phyloP scores from a whole-genome alignment of 495 filamentous ascomycete genomes.

The Penicillium canariense region DNA sequence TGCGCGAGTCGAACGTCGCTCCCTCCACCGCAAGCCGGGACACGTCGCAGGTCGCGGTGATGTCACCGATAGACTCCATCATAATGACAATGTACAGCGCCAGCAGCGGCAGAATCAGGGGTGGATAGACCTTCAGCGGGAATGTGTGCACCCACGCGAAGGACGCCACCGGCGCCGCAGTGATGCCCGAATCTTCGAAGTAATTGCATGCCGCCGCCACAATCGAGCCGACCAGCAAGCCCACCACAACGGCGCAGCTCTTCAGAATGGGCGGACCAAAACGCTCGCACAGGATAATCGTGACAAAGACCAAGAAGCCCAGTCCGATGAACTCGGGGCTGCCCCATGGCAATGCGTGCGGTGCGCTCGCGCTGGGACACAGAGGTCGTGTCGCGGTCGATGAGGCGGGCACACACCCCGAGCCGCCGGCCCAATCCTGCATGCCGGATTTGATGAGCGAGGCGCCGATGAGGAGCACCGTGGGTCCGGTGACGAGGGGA shows the following conservation, averaged over 20 bases:
- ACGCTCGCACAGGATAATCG: slow-evolving; percentile 80
- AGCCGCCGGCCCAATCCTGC: slow-evolving; percentile 81
- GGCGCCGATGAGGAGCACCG: slow-evolving; percentile 75
- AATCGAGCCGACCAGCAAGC: slow-evolving; percentile 82
- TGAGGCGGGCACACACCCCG: slow-evolving; percentile 60
- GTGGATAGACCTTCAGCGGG: slow-evolving; percentile 74
- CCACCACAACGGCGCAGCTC: slow-evolving; percentile 73
- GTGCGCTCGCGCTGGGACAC: slow-evolving; percentile 71
- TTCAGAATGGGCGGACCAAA: slow-evolving; percentile 81
- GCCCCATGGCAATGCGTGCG: slow-evolving; percentile 85
- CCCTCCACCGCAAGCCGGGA: slow-evolving; percentile 82
- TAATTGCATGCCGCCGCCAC: slow-evolving; percentile 83
- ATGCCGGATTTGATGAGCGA: slow-evolving; percentile 74
- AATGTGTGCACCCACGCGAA: slow-evolving; percentile 95
- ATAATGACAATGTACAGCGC: slow-evolving; percentile 86
- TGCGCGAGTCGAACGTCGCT: slow-evolving; percentile 76
- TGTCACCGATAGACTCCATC: slow-evolving; percentile 82
- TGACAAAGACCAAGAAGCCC: slow-evolving; percentile 87
- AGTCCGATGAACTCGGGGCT: slow-evolving; percentile 84
- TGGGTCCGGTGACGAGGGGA: slow-evolving; percentile 83
- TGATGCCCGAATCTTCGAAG: slow-evolving; percentile 70
- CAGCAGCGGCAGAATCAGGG: slow-evolving; percentile 77
- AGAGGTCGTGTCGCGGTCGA: slow-evolving; percentile 46
- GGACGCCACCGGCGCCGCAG: slow-evolving; percentile 66
- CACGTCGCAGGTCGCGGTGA: slow-evolving; percentile 65